Conservation (phyloP, 768 basidiomycete species). For the Lentinula raphanica region DNA sequence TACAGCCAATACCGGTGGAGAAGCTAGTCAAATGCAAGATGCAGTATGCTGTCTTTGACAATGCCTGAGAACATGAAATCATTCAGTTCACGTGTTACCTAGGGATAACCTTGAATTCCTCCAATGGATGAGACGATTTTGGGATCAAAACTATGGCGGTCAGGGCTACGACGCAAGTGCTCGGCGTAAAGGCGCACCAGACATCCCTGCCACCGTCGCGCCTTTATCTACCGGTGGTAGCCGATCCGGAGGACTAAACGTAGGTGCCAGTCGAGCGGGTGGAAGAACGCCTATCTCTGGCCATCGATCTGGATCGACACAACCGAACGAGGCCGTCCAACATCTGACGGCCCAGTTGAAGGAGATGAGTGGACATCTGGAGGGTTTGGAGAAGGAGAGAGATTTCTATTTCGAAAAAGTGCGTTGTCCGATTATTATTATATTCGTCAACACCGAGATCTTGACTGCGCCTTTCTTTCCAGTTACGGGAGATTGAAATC, state of each 20-base stretch:
- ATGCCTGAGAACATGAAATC: not conserved
- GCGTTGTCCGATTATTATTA: slow-evolving; percentile 14
- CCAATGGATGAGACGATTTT: slow-evolving; percentile 95
- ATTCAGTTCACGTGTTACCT: slow-evolving; percentile 5
- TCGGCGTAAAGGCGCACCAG: slow-evolving; percentile 76
- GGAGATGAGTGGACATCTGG: slow-evolving; percentile 77
- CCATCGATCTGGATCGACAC: slow-evolving; percentile 59
- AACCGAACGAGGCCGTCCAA: slow-evolving; percentile 62
- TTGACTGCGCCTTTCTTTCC: slow-evolving; percentile 5
- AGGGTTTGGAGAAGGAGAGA: slow-evolving; percentile 92
- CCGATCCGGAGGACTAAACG: slow-evolving; percentile 24
- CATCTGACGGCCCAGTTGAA: slow-evolving; percentile 70
- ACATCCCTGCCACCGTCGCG: slow-evolving; percentile 74
- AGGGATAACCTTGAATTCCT: slow-evolving; percentile 98
- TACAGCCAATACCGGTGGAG: slow-evolving; percentile 91
- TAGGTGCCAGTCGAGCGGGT: slow-evolving; percentile 42
- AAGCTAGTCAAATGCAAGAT: slow-evolving; percentile 96
- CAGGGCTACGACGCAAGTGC: slow-evolving; percentile 82
- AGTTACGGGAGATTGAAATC: slow-evolving; percentile 97
- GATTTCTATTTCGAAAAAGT: slow-evolving; percentile 99
- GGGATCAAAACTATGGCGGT: slow-evolving; percentile 89
- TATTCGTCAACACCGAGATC: slow-evolving; percentile 6
- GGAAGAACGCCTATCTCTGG: slow-evolving; percentile 73
- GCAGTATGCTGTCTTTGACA: slow-evolving; percentile 63
- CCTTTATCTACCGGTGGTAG: slow-evolving; percentile 42